phyloP scores from a whole-genome alignment of 441 rosid genomes.

The Pelargonium myrrhifolium region DNA sequence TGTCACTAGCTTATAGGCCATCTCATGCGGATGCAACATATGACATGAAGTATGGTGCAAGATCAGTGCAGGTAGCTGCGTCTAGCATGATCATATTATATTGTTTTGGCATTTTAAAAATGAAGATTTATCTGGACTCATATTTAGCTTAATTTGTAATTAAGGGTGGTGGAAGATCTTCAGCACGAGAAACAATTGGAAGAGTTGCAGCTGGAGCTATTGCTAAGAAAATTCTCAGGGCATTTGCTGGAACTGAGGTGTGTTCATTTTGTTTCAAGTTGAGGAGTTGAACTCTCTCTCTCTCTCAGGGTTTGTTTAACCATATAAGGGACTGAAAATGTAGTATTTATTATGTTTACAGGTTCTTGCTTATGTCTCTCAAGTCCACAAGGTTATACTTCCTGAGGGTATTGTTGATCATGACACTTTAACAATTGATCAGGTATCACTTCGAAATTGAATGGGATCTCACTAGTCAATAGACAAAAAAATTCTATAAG shows the following conservation, averaged over 20 bases:
- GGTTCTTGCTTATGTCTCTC: conserved; percentile 92
- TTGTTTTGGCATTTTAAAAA: conserved; percentile 3
- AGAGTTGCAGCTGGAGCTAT: conserved; percentile 97
- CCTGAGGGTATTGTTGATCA: conserved; percentile 65
- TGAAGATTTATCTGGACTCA: not conserved
- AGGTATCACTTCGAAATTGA: too few species aligned
- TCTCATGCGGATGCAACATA: conserved; percentile 98
- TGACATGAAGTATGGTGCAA: conserved; percentile 96
- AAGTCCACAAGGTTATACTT: conserved; percentile 72
- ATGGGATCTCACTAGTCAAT: too few species aligned
- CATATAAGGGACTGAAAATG: not conserved
- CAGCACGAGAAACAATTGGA: conserved; percentile 96
- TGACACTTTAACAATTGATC: conserved; percentile 58
- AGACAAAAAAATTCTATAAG: too few species aligned
- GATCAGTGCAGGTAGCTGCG: conserved; percentile 70
- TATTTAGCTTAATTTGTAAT: conserved; percentile 22
- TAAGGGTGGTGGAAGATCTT: conserved; percentile 98
- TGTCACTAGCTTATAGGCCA: conserved; percentile 89
- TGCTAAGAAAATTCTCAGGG: conserved; percentile 88
- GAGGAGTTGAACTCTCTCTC: conserved; percentile 7
- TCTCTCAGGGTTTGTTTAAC: not conserved
- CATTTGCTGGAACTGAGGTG: conserved; percentile 77
- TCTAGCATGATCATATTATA: not conserved
- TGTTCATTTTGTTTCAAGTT: conserved; percentile 15
- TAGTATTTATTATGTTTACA: conserved; percentile 25